These are phyloP conservation scores for Scorias spongiosa DNA, from an alignment of 2,329 filamentous ascomycete genomes.

Conservation along the genomic window DNA sequence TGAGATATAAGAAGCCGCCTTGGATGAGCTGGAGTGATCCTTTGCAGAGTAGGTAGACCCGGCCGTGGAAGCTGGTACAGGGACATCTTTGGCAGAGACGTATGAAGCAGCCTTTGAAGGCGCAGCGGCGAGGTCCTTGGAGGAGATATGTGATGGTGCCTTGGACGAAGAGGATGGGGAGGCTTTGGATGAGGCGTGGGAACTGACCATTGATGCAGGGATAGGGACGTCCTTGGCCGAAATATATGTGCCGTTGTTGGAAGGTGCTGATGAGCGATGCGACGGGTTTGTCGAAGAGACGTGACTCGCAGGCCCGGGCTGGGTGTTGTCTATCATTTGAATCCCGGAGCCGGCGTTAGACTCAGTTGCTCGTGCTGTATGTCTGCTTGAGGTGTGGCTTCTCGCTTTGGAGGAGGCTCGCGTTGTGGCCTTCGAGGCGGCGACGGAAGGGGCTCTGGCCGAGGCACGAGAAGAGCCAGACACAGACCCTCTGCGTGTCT, in stretches of 20 bases:
- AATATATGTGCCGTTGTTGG: not conserved
- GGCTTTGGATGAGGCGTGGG: not conserved
- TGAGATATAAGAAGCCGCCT: conserved; percentile 5
- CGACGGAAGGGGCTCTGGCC: not conserved
- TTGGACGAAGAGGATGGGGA: not conserved
- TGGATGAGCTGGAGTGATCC: not conserved
- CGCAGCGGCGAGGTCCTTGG: not conserved
- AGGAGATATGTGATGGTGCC: not conserved
- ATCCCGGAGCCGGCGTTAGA: not conserved
- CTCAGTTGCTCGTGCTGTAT: not conserved
- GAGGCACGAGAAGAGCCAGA: not conserved
- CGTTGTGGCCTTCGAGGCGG: not conserved
- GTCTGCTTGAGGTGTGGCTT: not conserved
- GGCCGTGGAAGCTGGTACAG: conserved; percentile 1
- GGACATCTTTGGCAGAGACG: not conserved
- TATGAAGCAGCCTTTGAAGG: not conserved
- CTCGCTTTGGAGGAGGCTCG: not conserved
- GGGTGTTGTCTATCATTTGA: not conserved
- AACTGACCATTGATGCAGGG: not conserved
- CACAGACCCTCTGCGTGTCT: not conserved
- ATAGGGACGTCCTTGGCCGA: conserved; percentile 4
- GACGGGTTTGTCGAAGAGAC: not conserved
- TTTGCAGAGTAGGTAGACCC: not conserved
- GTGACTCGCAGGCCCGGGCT: not conserved
- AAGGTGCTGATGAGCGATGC: not conserved